A percentile compares a stretch with the other conserved stretches of the same genome.
These are phyloP conservation scores for Fusarium oligoseptatum DNA, from an alignment of 2,329 filamentous ascomycete genomes.

Conservation along the genomic window DNA sequence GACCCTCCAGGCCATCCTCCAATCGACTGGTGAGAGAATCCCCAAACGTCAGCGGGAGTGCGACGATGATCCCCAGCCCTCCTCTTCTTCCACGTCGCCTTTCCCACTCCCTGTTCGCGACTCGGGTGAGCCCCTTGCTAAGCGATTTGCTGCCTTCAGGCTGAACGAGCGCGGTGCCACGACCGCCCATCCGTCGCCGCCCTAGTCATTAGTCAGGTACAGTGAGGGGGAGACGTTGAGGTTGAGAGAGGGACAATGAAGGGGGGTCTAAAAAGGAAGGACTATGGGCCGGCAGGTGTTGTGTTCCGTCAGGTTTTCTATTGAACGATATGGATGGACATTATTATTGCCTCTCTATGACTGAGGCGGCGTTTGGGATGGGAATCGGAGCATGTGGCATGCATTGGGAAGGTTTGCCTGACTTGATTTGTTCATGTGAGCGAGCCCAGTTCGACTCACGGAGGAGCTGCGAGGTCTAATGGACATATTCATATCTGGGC, in stretches of 20 bases:
- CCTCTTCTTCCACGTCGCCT: conserved; percentile 46
- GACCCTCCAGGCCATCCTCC: conserved; percentile 90
- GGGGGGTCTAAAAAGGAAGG: conserved; percentile 3
- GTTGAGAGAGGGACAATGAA: neutral
- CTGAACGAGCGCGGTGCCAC: conserved; percentile 60
- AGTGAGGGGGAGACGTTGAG: conserved; percentile 1
- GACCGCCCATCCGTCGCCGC: conserved; percentile 41
- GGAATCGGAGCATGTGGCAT: conserved; percentile 35
- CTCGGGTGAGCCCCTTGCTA: conserved; percentile 71
- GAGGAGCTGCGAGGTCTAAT: neutral
- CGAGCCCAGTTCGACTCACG: neutral
- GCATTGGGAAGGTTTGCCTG: conserved; percentile 16
- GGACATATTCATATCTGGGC: neutral
- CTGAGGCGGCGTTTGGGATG: conserved; percentile 37
- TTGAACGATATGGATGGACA: conserved; percentile 15
- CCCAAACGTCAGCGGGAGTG: conserved; percentile 73
- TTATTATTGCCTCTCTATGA: conserved; percentile 31
- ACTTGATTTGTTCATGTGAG: conserved; percentile 5
- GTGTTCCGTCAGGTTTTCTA: conserved; percentile 24
- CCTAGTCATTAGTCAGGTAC: conserved; percentile 36
- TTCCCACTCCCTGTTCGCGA: conserved; percentile 49
- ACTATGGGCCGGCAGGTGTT: conserved; percentile 2
- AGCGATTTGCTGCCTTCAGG: conserved; percentile 76
- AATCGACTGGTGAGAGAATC: conserved; percentile 97
- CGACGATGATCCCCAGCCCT: conserved; percentile 50